Percentiles rank a stretch among this genome's conserved stretches.
phyloP scores from a whole-genome alignment of 257 asterid genomes.

The Capsicum rhomboideum region DNA sequence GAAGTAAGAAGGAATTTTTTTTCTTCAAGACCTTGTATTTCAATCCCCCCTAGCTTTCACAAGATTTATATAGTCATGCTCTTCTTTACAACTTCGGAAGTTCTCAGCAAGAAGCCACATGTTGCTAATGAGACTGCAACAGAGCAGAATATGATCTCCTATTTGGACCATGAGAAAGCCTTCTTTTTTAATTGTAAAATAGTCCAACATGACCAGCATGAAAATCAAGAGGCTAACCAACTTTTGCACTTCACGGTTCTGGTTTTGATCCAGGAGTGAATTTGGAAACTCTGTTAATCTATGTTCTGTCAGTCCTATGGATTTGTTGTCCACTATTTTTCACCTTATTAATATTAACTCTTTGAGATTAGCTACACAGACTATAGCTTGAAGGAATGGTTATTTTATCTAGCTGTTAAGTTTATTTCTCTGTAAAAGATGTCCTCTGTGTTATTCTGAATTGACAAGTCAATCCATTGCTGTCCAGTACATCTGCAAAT shows the following conservation, averaged over 20 bases:
- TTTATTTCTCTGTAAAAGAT: not conserved
- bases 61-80: not conserved
- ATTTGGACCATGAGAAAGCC: not conserved
- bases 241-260: not conserved
- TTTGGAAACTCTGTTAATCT: not conserved
- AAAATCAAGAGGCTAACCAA: not conserved
- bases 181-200: not conserved
- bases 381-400: not conserved
- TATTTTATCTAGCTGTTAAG: not conserved
- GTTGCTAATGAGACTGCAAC: not conserved
- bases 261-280: not conserved
- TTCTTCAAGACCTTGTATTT: not conserved
- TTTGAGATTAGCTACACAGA: not conserved
- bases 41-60: not conserved
- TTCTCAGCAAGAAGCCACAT: not conserved
- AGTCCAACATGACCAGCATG: not conserved
- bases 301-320: not conserved
- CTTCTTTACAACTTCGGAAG: not conserved
- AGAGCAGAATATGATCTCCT: not conserved
- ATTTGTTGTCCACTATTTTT: not conserved
- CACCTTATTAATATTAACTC: not conserved
- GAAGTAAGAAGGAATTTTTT: not conserved
- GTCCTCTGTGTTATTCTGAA: not conserved
- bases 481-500: conserved; percentile 44
- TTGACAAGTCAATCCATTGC: not conserved